phyloP scores from a whole-genome alignment of 2,329 filamentous ascomycete species.

The Rasamsonia emersonii region DNA sequence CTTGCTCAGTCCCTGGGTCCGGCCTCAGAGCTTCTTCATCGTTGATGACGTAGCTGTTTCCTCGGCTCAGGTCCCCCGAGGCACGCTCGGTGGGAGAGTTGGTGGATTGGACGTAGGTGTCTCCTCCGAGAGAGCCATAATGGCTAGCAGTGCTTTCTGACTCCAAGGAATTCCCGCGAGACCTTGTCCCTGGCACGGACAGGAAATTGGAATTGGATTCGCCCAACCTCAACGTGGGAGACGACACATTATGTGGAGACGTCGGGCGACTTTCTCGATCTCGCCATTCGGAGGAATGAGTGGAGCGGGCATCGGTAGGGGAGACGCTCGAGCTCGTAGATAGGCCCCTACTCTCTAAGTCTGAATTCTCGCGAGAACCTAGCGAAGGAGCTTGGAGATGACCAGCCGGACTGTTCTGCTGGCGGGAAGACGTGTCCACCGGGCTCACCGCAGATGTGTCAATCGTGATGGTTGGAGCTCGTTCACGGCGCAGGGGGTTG shows the following conservation, averaged over 20 bases:
- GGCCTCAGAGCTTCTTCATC: constrained; percentile 57
- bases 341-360: constrained; percentile 21
- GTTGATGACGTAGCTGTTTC: constrained; percentile 44
- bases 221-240: constrained; percentile 46
- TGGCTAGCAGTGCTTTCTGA: constrained; percentile 49
- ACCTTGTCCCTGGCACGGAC: constrained; percentile 54
- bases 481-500: constrained; percentile 31
- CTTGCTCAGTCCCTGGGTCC: constrained; percentile 62
- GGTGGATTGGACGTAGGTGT: constrained; percentile 42
- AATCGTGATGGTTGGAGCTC: constrained; percentile 49
- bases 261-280: constrained; percentile 50
- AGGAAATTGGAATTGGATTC: constrained; percentile 50
- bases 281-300: constrained; percentile 51
- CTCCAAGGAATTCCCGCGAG: constrained; percentile 57
- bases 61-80: constrained; percentile 32
- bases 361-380: constrained; percentile 18
- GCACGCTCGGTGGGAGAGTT: constrained; percentile 35
- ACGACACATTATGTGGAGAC: constrained; percentile 60
- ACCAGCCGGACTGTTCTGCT: constrained; percentile 21
- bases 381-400: constrained; percentile 23
- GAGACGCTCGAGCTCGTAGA: constrained; percentile 26
- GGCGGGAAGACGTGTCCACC: constrained; percentile 23
- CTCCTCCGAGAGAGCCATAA: constrained; percentile 44
- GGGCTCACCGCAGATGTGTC: constrained; percentile 47
- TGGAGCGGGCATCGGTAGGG: constrained; percentile 43